Evolutionary conservation across 2,329 filamentous ascomycete species (phyloP).

Genomic region (Paracorniculantispora psalliotae): DNA sequence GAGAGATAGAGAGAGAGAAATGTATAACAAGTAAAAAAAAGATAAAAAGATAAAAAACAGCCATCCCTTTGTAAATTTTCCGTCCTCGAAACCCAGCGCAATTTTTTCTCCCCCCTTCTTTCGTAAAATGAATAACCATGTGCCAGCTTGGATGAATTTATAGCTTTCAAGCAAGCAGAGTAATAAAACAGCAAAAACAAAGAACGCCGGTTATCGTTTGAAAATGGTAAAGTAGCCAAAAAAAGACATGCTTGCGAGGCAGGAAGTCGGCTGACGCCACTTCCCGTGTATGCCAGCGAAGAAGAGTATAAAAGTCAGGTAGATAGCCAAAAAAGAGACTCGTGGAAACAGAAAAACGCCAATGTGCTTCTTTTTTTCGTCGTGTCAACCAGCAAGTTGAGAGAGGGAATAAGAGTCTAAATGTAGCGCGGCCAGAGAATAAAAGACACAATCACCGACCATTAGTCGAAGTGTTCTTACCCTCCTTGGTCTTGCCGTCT

Average conservation of each 20-base stretch:
- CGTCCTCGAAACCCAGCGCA: not conserved
- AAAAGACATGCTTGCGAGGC: not conserved
- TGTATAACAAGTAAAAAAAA: not conserved
- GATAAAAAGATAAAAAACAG: too few relatives aligned
- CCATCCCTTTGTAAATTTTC: slow-evolving; percentile 2
- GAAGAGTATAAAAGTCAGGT: not conserved
- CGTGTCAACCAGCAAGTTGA: not conserved
- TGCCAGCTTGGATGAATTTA: slow-evolving; percentile 1
- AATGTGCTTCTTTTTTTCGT: not conserved
- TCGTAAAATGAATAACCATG: not conserved
- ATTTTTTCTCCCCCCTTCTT: not conserved
- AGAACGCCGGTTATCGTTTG: not conserved
- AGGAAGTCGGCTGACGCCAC: not conserved
- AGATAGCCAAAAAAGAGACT: not conserved
- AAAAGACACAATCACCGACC: slow-evolving; percentile 21
- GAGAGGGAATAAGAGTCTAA: not conserved
- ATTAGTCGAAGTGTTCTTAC: slow-evolving; percentile 23
- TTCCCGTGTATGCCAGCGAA: not conserved
- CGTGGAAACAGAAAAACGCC: not conserved
- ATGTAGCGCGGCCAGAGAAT: not conserved
- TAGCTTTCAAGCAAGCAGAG: not conserved
- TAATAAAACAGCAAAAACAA: slow-evolving; percentile 1
- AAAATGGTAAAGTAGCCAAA: not conserved
- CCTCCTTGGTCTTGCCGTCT: slow-evolving; percentile 25
- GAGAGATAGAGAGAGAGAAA: not conserved